Evolutionary conservation across 176 grass and related monocot genomes (phyloP).

Genomic region (Panicum miliaceum): DNA sequence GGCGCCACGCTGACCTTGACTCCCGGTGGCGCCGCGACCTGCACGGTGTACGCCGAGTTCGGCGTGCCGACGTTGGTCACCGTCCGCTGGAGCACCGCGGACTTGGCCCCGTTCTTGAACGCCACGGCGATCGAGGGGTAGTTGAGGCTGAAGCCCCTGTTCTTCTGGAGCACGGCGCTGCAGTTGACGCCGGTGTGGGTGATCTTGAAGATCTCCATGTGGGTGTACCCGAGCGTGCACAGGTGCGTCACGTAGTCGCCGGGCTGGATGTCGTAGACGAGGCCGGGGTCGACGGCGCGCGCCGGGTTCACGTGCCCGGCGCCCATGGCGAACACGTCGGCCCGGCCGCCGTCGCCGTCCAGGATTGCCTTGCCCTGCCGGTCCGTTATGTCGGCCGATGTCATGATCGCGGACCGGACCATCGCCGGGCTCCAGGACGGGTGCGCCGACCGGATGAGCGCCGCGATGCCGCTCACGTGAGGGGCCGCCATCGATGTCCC

Average conservation of each 20-base stretch:
- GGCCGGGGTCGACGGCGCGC: slow-evolving; percentile 67
- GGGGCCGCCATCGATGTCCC: slow-evolving; percentile 93
- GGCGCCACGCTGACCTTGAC: slow-evolving; percentile 63
- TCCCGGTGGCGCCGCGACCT: slow-evolving; percentile 48
- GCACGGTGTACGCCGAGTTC: slow-evolving; percentile 61
- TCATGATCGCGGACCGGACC: slow-evolving; percentile 84
- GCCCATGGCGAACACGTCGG: slow-evolving; percentile 64
- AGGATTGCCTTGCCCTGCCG: slow-evolving; percentile 67
- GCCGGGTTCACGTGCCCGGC: slow-evolving; percentile 73
- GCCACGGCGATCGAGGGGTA: slow-evolving; percentile 82
- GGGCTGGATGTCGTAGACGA: slow-evolving; percentile 76
- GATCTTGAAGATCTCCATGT: slow-evolving; percentile 73
- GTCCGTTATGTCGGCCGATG: slow-evolving; percentile 69
- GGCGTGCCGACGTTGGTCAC: slow-evolving; percentile 76
- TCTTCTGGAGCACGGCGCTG: slow-evolving; percentile 29
- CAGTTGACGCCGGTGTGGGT: slow-evolving; percentile 73
- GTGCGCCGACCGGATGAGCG: slow-evolving; percentile 61
- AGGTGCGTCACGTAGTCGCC: slow-evolving; percentile 78
- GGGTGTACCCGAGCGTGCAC: slow-evolving; percentile 78
- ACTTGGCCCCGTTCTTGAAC: slow-evolving; percentile 44
- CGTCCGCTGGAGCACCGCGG: slow-evolving; percentile 48
- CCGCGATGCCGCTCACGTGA: slow-evolving; percentile 76
- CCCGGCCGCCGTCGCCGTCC: slow-evolving; percentile 49
- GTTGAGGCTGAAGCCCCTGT: slow-evolving; percentile 74
- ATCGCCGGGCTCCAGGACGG: slow-evolving; percentile 76